A percentile compares a stretch with the other conserved stretches of the same genome.
phyloP scores from a whole-genome alignment of 1,284 basidiomycete species.

The Marasmius oreades region DNA sequence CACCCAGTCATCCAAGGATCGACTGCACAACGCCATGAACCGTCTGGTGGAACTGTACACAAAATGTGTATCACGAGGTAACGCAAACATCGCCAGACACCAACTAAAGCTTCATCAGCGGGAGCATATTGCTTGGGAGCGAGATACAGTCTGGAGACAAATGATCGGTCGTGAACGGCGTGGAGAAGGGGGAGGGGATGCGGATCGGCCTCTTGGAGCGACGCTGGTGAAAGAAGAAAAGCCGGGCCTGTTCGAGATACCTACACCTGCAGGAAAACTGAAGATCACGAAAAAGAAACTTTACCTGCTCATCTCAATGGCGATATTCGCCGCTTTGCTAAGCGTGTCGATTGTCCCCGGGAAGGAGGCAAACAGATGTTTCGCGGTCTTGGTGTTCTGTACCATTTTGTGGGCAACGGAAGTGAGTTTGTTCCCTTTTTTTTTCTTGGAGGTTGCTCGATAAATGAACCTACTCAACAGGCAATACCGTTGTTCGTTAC shows the following conservation, averaged over 20 bases:
- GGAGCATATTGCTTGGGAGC: constrained; percentile 93
- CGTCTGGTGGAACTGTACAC: constrained; percentile 77
- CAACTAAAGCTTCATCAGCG: constrained; percentile 88
- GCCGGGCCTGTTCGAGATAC: constrained; percentile 47
- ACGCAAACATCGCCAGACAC: constrained; percentile 68
- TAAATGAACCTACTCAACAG: constrained; percentile 36
- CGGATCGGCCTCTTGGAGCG: constrained; percentile 36
- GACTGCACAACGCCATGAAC: constrained; percentile 59
- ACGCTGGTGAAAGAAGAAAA: constrained; percentile 54
- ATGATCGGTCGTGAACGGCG: constrained; percentile 92
- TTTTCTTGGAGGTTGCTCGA: not conserved
- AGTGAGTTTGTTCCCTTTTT: constrained; percentile 51
- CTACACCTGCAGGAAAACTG: constrained; percentile 61
- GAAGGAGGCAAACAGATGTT: constrained; percentile 84
- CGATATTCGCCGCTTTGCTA: constrained; percentile 59
- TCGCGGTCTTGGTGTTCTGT: constrained; percentile 88
- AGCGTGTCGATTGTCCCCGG: constrained; percentile 60
- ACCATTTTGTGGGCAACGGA: constrained; percentile 97
- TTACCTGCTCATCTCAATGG: constrained; percentile 54
- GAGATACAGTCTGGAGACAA: constrained; percentile 95
- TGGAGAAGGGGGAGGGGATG: constrained; percentile 48
- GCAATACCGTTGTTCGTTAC: constrained; percentile 98
- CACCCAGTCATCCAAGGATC: constrained; percentile 58
- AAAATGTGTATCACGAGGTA: constrained; percentile 81
- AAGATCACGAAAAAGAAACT: constrained; percentile 63